Evolutionary conservation across 2,329 filamentous ascomycete species (phyloP).

Genomic region (Byssochlamys sp.): DNA sequence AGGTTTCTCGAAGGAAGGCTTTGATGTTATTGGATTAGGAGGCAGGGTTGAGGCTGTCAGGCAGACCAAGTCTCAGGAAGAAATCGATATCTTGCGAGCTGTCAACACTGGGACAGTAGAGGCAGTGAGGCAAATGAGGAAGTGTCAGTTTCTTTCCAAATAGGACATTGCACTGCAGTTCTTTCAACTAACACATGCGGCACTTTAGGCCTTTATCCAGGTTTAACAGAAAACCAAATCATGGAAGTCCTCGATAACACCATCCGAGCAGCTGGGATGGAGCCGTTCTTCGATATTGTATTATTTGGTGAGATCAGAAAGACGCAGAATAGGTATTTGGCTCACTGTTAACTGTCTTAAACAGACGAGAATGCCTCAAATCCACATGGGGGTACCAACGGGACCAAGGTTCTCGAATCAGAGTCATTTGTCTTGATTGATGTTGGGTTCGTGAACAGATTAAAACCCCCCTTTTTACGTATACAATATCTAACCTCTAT

Average conservation of each 20-base stretch:
- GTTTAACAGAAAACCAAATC: slow-evolving; percentile 51
- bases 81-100: slow-evolving; percentile 49
- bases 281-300: slow-evolving; percentile 55
- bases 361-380: slow-evolving; percentile 31
- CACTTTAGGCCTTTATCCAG: slow-evolving; percentile 43
- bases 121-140: slow-evolving; percentile 49
- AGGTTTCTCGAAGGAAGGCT: slow-evolving; percentile 45
- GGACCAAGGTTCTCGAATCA: slow-evolving; percentile 41
- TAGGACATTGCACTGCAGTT: not conserved
- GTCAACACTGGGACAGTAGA: slow-evolving; percentile 57
- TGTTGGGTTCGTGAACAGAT: slow-evolving; percentile 33
- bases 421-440: slow-evolving; percentile 55
- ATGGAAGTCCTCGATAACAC: slow-evolving; percentile 47
- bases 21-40: slow-evolving; percentile 47
- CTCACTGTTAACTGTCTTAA: not conserved
- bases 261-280: slow-evolving; percentile 45
- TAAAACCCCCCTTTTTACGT: not conserved
- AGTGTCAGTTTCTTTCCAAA: slow-evolving; percentile 13
- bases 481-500: not conserved
- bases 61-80: slow-evolving; percentile 48
- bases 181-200: not conserved
- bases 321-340: not conserved
- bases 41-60: slow-evolving; percentile 49
- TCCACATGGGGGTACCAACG: slow-evolving; percentile 32
- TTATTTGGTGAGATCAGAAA: slow-evolving; percentile 39